Conservation (phyloP, 2,329 filamentous ascomycete species). For the Xylariaceae sp. region DNA sequence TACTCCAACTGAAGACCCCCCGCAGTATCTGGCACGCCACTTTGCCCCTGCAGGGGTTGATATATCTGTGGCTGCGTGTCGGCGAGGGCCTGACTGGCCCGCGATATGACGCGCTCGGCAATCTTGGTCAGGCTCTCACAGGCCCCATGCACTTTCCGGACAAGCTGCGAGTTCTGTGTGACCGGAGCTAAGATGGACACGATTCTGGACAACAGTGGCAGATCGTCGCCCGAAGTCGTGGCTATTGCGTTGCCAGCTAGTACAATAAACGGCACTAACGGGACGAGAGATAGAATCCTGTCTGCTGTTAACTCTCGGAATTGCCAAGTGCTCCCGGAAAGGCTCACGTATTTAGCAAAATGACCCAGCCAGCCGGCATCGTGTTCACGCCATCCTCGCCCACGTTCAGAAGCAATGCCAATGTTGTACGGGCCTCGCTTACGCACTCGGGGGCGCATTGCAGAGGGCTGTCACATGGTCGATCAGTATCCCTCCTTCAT, state of each 20-base stretch:
- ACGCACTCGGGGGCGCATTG: slow-evolving; percentile 26
- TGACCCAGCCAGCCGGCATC: slow-evolving; percentile 9
- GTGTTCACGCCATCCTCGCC: slow-evolving; percentile 13
- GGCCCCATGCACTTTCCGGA: slow-evolving; percentile 22
- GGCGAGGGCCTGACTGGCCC: slow-evolving; percentile 3
- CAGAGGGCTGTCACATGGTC: slow-evolving; percentile 12
- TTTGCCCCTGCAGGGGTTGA: neutral
- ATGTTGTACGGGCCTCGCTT: slow-evolving; percentile 18
- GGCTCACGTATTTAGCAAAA: slow-evolving; percentile 22
- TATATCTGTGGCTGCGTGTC: neutral
- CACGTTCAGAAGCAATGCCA: slow-evolving; percentile 17
- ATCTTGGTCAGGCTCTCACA: slow-evolving; percentile 22
- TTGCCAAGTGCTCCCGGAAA: slow-evolving; percentile 1
- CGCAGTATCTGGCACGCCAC: neutral
- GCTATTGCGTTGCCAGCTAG: slow-evolving; percentile 26
- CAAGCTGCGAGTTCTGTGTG: slow-evolving; percentile 10
- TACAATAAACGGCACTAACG: slow-evolving; percentile 25
- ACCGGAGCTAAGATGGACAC: slow-evolving; percentile 14
- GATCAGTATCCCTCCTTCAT: no score
- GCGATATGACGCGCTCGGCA: slow-evolving; percentile 20
- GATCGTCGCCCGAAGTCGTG: slow-evolving; percentile 20
- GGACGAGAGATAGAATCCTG: slow-evolving; percentile 22
- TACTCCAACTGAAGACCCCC: slow-evolving; percentile 12
- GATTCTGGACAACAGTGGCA: slow-evolving; percentile 19
- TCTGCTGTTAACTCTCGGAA: neutral